Percentiles rank a stretch among this genome's conserved stretches.
These are phyloP conservation scores for Musa beccarii DNA, from an alignment of 176 grass and related monocot genomes.

Conservation along the genomic window DNA sequence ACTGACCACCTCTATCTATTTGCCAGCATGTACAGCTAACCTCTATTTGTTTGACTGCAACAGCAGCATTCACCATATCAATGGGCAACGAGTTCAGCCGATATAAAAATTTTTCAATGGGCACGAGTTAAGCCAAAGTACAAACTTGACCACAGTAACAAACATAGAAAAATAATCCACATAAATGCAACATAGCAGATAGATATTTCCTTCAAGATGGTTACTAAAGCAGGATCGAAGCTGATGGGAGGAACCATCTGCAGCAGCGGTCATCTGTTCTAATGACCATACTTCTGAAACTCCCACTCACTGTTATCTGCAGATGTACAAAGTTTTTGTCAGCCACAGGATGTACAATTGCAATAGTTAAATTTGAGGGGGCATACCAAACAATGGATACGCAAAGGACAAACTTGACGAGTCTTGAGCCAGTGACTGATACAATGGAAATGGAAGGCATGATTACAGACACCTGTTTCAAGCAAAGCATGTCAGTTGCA, in stretches of 20 bases:
- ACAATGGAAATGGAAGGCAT: conserved; percentile 98
- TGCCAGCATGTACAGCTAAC: too few relatives aligned
- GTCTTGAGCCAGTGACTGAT: conserved; percentile 98
- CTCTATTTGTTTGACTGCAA: too few relatives aligned
- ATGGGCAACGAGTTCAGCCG: background rate
- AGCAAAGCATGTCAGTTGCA: background rate
- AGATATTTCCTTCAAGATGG: background rate
- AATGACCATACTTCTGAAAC: conserved; percentile 98
- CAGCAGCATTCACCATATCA: background rate
- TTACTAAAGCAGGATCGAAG: background rate
- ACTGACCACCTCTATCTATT: too few relatives aligned
- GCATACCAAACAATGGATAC: conserved; percentile 13
- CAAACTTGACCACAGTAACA: background rate
- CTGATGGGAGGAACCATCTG: background rate
- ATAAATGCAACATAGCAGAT: background rate
- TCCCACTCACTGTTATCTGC: conserved; percentile 99
- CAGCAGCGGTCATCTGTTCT: background rate
- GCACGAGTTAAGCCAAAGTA: background rate
- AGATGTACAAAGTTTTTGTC: conserved; percentile 4
- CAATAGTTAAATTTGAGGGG: background rate
- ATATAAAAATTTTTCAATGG: background rate
- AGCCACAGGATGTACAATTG: background rate
- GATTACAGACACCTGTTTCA: conserved; percentile 84
- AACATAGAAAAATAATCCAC: background rate
- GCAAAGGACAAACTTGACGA: conserved; percentile 96